These are phyloP conservation scores for Fusarium tanahbumbuense DNA, from an alignment of 2,329 filamentous ascomycete genomes.

Conservation along the genomic window DNA sequence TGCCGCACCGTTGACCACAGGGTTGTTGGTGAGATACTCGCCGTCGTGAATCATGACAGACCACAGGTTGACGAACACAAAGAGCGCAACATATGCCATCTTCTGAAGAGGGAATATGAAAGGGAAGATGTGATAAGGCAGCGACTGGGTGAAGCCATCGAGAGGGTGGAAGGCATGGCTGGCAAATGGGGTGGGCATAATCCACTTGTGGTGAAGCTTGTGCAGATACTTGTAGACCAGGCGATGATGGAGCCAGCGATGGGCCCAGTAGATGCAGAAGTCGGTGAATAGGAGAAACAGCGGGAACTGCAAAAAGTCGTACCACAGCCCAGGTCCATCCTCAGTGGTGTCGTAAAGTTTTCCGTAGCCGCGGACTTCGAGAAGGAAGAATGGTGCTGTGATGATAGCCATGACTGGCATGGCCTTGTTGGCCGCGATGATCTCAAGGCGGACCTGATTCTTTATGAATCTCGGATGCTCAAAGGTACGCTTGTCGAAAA, in stretches of 20 bases:
- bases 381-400: conserved; percentile 83
- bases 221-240: conserved; percentile 84
- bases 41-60: conserved; percentile 96
- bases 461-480: conserved; percentile 94
- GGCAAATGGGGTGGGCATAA: conserved; percentile 95
- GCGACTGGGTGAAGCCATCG: conserved; percentile 87
- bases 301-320: conserved; percentile 86
- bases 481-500: conserved; percentile 92
- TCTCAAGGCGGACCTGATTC: conserved; percentile 90
- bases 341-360: conserved; percentile 86
- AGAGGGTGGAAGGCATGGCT: conserved; percentile 95
- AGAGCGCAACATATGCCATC: conserved; percentile 85
- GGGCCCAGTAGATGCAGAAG: conserved; percentile 91
- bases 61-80: conserved; percentile 96
- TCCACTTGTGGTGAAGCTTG: conserved; percentile 99
- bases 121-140: conserved; percentile 94
- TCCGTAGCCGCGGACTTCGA: conserved; percentile 85
- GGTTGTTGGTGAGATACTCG: conserved; percentile 90
- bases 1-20: conserved; percentile 92
- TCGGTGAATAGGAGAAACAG: conserved; percentile 91
- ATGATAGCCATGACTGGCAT: conserved; percentile 87
- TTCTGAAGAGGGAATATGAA: conserved; percentile 95
- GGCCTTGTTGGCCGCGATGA: conserved; percentile 78
- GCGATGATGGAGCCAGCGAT: conserved; percentile 86
- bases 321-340: conserved; percentile 81